Conservation (phyloP, 2,329 filamentous ascomycete species). For the Fonsecaea pedrosoi region DNA sequence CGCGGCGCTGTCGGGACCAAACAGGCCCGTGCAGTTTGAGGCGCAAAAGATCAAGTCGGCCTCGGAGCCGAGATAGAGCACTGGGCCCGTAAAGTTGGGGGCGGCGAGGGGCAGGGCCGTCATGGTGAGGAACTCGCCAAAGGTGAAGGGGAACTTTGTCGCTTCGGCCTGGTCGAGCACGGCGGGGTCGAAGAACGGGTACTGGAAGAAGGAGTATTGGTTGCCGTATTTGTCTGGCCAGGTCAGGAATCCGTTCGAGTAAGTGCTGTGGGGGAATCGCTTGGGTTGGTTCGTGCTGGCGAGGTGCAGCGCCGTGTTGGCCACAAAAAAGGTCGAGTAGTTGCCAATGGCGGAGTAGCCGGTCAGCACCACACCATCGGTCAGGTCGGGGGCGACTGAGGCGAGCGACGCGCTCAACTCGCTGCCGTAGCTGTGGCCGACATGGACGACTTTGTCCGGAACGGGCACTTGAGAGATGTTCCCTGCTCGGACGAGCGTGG, state of each 20-base stretch:
- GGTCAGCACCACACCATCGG: constrained; percentile 50
- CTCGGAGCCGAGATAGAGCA: constrained; percentile 41
- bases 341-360: constrained; percentile 54
- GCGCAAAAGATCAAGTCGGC: constrained; percentile 40
- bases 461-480: constrained; percentile 35
- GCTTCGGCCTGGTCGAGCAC: constrained; percentile 55
- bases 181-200: constrained; percentile 62
- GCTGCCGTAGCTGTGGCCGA: constrained; percentile 50
- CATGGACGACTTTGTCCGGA: constrained; percentile 47
- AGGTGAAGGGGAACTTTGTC: constrained; percentile 41
- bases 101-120: constrained; percentile 20
- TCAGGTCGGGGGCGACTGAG: constrained; percentile 44
- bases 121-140: constrained; percentile 42
- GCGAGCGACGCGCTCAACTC: constrained; percentile 45
- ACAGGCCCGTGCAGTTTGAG: constrained; percentile 41
- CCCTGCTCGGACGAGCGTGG: constrained; percentile 38
- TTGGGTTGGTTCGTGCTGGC: constrained; percentile 39
- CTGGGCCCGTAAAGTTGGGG: constrained; percentile 38
- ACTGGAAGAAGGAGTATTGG: constrained; percentile 53
- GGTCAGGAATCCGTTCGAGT: constrained; percentile 57
- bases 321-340: constrained; percentile 50
- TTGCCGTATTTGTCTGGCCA: constrained; percentile 60
- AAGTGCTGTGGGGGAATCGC: constrained; percentile 50
- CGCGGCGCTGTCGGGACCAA: constrained; percentile 35
- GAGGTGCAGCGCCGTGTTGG: constrained; percentile 42